Evolutionary conservation across 441 rosid genomes (phyloP), one percentile per base, ranked within the genome.

Genomic region (Pelargonium australe): DNA sequence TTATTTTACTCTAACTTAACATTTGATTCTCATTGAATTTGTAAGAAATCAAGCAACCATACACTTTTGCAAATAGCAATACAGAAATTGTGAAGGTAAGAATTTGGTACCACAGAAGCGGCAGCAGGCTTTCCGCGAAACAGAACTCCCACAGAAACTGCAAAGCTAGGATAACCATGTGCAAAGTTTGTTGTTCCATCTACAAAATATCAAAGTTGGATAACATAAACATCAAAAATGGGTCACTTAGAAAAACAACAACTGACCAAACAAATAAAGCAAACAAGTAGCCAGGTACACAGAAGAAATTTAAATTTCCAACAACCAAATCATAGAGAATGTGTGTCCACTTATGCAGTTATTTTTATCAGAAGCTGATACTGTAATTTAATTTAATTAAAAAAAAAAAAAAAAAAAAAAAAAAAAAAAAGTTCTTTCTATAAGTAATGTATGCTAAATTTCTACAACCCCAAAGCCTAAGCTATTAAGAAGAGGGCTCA

Each of bases 131-230:
- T 88, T 71, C 98, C 96, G 9, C 73, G 89, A 80, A 82, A 89
- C 53, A 94, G 81, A 80, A 91, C 92, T 76, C 86, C 98, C n/a
- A 94, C 87, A 64, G 97, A 91, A 66, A 94, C 95, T 28, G 98
- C 97, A 83, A 91, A 94, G 86, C 97, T 88, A 28, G 97, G 98
- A 83, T 94, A 94, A 68, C 96, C 86, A 70, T 94, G 98, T 5
- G 98, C 92, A 72, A 94, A 94, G 81, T 91, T 91, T 66, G 97
- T 94, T 65, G 98, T 94, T 78, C 98, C 98, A 83, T 94, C 98
- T 94, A 72, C 69, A 67, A 7, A 72, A 70, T 23, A 68, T 63
- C 34, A 70, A 68, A 2, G 51, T 10, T 34, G 16, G 53, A 53
- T 57, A 43, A 51, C 17, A 65, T 14, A 1, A 63, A 64, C 55